phyloP scores from a whole-genome alignment of 2,329 filamentous ascomycete species.

The Truncatella angustata region DNA sequence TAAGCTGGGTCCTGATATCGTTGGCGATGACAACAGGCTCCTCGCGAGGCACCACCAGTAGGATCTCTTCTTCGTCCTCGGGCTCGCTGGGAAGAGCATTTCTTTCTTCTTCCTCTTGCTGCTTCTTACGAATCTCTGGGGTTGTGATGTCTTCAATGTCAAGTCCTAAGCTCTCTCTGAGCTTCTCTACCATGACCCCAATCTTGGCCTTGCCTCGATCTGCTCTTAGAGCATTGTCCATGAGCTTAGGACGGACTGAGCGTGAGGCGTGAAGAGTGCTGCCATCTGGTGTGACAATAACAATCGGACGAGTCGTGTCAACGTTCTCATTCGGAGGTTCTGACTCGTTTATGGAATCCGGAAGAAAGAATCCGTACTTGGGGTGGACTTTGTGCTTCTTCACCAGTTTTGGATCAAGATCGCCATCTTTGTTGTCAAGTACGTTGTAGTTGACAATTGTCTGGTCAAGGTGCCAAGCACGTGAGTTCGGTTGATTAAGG shows the following conservation, averaged over 20 bases:
- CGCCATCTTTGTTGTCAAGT: conserved; percentile 44
- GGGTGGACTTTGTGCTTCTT: conserved; percentile 51
- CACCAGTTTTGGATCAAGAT: conserved; percentile 50
- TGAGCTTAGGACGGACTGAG: conserved; percentile 27
- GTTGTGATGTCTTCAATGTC: conserved; percentile 24
- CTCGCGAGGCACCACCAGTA: not conserved
- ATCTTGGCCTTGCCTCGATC: conserved; percentile 20
- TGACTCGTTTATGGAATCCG: conserved; percentile 43
- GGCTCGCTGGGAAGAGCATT: conserved; percentile 5
- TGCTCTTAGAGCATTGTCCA: conserved; percentile 25
- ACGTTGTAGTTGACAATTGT: conserved; percentile 53
- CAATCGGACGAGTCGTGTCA: conserved; percentile 46
- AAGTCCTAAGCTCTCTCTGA: not conserved
- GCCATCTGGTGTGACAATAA: conserved; percentile 47
- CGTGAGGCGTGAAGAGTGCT: conserved; percentile 49
- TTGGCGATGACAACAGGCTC: not conserved
- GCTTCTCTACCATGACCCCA: conserved; percentile 14
- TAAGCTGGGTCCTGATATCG: not conserved
- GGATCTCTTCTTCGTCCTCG: conserved; percentile 13
- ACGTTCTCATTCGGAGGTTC: conserved; percentile 39
- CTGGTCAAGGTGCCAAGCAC: conserved; percentile 53
- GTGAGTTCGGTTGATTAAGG: conserved; percentile 52
- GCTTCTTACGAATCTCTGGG: conserved; percentile 27
- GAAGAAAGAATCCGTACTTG: conserved; percentile 50
- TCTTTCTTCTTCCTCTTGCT: conserved; percentile 21